Evolutionary conservation across 1,139 yeast species (phyloP).

Genomic region (Blastobotrys persicus): DNA sequence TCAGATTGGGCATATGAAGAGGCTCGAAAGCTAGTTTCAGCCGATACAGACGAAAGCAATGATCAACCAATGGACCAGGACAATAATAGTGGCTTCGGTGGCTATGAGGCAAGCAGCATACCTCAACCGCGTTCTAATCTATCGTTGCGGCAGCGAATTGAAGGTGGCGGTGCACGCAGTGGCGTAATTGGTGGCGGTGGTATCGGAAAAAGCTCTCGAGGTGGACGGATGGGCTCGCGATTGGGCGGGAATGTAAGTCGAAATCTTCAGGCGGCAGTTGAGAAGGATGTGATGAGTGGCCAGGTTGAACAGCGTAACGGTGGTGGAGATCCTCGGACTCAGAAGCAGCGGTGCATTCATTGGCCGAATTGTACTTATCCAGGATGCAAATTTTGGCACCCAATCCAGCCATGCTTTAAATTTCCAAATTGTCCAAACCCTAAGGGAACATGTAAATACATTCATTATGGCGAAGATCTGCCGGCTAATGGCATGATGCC

Average conservation of each 20-base stretch:
- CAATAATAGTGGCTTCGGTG: constrained; percentile 15
- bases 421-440: constrained; percentile 77
- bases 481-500: constrained; percentile 14
- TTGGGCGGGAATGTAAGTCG: constrained; percentile 13
- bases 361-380: constrained; percentile 73
- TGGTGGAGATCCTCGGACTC: constrained; percentile 12
- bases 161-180: background rate
- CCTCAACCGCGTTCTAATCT: background rate
- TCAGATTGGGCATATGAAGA: constrained; percentile 56
- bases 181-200: constrained; percentile 3
- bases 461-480: constrained; percentile 82
- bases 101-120: constrained; percentile 6
- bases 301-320: constrained; percentile 8
- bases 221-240: constrained; percentile 17
- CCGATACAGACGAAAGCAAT: constrained; percentile 2
- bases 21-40: constrained; percentile 18
- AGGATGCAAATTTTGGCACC: constrained; percentile 74
- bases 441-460: constrained; percentile 76
- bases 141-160: background rate
- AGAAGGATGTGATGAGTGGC: constrained; percentile 15
- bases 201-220: constrained; percentile 2
- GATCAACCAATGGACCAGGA: background rate
- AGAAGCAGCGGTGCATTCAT: constrained; percentile 55
- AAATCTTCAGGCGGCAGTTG: constrained; percentile 9
- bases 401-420: constrained; percentile 70